These are phyloP conservation scores for Debaryomycetaceae sp. DNA, from an alignment of 1,139 yeast genomes.

Conservation along the genomic window DNA sequence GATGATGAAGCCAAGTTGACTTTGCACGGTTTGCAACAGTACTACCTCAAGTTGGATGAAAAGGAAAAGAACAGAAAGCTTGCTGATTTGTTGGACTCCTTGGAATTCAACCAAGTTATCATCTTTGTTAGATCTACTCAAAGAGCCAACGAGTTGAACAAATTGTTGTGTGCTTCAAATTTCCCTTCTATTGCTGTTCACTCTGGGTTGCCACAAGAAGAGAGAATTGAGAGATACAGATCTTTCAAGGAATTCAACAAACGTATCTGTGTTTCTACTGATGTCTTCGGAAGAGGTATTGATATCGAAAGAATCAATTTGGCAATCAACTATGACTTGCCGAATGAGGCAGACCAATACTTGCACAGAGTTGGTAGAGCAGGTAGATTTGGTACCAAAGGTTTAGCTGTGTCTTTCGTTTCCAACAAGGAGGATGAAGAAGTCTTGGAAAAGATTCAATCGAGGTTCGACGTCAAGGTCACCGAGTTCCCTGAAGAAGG, in stretches of 20 bases:
- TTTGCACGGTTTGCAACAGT: conserved; percentile 97
- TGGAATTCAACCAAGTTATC: conserved; percentile 97
- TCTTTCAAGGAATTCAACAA: conserved; percentile 97
- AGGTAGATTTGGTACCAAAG: conserved; percentile 99
- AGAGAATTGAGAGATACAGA: conserved; percentile 95
- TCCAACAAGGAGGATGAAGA: conserved; percentile 84
- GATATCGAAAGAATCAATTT: conserved; percentile 98
- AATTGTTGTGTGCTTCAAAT: conserved; percentile 84
- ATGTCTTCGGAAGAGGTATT: conserved; percentile 98
- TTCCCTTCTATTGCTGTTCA: conserved; percentile 98
- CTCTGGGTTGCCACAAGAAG: conserved; percentile 94
- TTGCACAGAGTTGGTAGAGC: conserved; percentile 99
- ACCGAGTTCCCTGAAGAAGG: conserved; percentile 97
- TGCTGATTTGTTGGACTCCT: conserved; percentile 86
- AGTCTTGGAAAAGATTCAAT: conserved; percentile 89
- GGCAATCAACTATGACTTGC: conserved; percentile 95
- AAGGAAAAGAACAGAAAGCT: conserved; percentile 91
- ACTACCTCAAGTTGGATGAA: conserved; percentile 84
- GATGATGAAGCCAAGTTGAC: conserved; percentile 98
- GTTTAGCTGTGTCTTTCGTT: conserved; percentile 91
- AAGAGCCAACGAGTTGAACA: conserved; percentile 91
- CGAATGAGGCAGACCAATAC: conserved; percentile 92
- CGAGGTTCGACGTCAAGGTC: conserved; percentile 94
- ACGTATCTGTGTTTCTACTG: conserved; percentile 98
- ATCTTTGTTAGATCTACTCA: conserved; percentile 90